A percentile compares a stretch with the other conserved stretches of the same genome.
Evolutionary conservation across 2,329 filamentous ascomycete genomes (phyloP).

Genomic region (Cercospora sojina): DNA sequence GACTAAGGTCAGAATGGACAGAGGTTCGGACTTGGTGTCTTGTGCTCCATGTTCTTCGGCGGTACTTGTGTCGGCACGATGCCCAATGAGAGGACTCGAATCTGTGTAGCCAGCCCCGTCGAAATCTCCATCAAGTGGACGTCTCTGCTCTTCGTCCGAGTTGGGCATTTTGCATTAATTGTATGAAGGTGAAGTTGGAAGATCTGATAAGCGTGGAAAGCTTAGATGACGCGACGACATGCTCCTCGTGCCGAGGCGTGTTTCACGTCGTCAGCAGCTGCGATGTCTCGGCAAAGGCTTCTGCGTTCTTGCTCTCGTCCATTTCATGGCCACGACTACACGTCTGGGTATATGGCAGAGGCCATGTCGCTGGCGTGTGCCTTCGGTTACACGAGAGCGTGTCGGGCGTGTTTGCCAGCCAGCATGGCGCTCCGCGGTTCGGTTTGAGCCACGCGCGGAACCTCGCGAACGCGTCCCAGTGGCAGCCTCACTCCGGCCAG

Average conservation of each 20-base stretch:
- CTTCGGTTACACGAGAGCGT: background rate
- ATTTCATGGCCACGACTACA: background rate
- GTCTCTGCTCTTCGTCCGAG: background rate
- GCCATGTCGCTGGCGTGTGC: background rate
- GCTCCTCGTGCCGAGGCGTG: conserved; percentile 1
- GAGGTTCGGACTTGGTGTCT: conserved; percentile 1
- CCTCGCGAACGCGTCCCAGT: background rate
- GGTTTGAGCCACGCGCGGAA: background rate
- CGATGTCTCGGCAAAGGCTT: background rate
- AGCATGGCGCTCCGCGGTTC: background rate
- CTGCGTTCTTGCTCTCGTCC: background rate
- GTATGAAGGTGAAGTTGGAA: background rate
- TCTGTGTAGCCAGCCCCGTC: background rate
- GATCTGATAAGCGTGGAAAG: background rate
- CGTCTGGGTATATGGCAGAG: background rate
- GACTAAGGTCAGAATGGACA: conserved; percentile 18
- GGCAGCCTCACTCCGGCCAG: background rate
- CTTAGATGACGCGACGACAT: conserved; percentile 6
- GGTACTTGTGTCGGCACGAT: background rate
- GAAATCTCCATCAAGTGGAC: background rate
- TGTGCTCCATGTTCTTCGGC: background rate
- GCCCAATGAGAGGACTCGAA: background rate
- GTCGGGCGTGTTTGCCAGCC: background rate
- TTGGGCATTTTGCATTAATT: background rate
- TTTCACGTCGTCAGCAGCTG: background rate